Conservation (phyloP, 805 yeast species). For the Zygoascus bituminiphila region DNA sequence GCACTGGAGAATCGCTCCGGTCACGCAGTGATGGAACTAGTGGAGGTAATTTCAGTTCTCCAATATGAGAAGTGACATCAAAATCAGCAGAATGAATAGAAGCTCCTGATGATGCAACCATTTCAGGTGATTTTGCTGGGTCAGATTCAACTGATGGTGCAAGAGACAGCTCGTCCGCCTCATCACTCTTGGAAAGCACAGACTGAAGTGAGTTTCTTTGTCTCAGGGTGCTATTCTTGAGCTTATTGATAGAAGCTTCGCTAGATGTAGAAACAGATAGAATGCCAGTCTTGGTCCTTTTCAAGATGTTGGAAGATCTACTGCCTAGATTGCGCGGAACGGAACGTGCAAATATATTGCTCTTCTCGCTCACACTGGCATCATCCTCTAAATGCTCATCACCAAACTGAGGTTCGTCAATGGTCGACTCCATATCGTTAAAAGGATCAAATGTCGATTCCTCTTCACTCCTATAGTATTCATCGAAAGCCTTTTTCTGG, state of each 20-base stretch:
- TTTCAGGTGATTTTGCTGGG: not conserved
- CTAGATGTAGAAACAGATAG: not conserved
- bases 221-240: not conserved
- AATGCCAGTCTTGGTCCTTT: slow-evolving; percentile 1
- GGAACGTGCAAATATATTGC: too few species aligned
- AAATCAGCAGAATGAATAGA: not conserved
- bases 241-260: not conserved
- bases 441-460: not conserved
- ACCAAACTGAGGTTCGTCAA: not conserved
- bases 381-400: not conserved
- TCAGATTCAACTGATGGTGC: not conserved
- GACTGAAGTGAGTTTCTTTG: not conserved
- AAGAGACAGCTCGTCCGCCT: not conserved
- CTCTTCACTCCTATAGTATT: not conserved
- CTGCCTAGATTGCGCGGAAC: too few species aligned
- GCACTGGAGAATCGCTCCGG: not conserved
- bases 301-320: not conserved
- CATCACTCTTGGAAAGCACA: not conserved
- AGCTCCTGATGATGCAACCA: not conserved
- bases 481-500: not conserved
- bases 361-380: not conserved
- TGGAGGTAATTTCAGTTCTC: not conserved
- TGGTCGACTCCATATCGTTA: not conserved
- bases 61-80: slow-evolving; percentile 3
- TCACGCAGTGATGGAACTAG: not conserved